Conservation (phyloP, 768 basidiomycete genomes). For the Pisolithus microcarpus region DNA sequence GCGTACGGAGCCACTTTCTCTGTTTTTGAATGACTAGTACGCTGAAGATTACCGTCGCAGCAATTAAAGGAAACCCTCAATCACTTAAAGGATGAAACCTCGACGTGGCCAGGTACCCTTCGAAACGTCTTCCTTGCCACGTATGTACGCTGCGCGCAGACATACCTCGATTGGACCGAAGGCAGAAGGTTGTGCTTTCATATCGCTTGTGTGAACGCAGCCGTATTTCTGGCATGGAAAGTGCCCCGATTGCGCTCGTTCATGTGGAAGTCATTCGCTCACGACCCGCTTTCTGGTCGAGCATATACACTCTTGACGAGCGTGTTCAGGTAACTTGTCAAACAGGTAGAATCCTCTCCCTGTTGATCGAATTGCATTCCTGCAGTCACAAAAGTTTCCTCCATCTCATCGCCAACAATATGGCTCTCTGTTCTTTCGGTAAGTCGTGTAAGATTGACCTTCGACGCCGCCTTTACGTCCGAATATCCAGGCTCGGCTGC, state of each 20-base stretch:
- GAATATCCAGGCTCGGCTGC: slow-evolving; percentile 51
- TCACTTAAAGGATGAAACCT: slow-evolving; percentile 22
- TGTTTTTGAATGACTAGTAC: not conserved
- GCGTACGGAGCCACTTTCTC: slow-evolving; percentile 29
- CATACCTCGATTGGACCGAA: slow-evolving; percentile 61
- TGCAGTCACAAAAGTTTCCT: slow-evolving; percentile 60
- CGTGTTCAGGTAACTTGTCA: slow-evolving; percentile 59
- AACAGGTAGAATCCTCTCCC: not conserved
- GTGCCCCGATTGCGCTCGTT: slow-evolving; percentile 50
- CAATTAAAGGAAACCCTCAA: slow-evolving; percentile 28
- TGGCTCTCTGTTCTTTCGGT: slow-evolving; percentile 84
- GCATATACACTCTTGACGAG: slow-evolving; percentile 75
- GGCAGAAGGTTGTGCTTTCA: slow-evolving; percentile 70
- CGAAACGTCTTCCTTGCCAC: slow-evolving; percentile 29
- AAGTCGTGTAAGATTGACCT: slow-evolving; percentile 13
- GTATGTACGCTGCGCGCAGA: slow-evolving; percentile 52
- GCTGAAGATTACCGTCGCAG: slow-evolving; percentile 16
- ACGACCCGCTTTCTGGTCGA: slow-evolving; percentile 73
- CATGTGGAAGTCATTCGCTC: slow-evolving; percentile 67
- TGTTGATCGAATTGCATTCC: not conserved
- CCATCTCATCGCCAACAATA: slow-evolving; percentile 69
- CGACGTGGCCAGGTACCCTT: slow-evolving; percentile 27
- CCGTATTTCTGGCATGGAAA: slow-evolving; percentile 75
- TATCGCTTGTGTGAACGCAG: slow-evolving; percentile 62
- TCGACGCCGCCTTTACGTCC: not conserved